A percentile compares a stretch with the other conserved stretches of the same genome.
phyloP scores from a whole-genome alignment of 208 protist genomes.

The Naegleria gruberi region DNA sequence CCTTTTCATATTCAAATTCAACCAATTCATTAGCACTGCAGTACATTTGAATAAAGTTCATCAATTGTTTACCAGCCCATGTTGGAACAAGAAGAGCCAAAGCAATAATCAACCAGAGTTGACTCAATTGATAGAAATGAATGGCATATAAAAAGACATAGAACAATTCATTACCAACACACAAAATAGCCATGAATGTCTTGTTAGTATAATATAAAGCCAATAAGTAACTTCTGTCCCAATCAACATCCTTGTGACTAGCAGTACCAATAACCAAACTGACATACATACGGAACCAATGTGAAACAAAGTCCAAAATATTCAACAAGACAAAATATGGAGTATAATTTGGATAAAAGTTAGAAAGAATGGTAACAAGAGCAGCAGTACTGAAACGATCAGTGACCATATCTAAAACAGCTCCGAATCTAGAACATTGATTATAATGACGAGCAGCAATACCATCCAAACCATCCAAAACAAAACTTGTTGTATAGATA shows the following conservation, averaged over 20 bases:
- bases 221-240: slow-evolving; percentile 64
- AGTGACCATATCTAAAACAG: slow-evolving; percentile 84
- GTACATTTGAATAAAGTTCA: slow-evolving; percentile 76
- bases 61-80: slow-evolving; percentile 59
- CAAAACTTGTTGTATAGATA: slow-evolving; percentile 64
- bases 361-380: slow-evolving; percentile 67
- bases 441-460: slow-evolving; percentile 65
- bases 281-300: slow-evolving; percentile 84
- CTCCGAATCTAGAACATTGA: slow-evolving; percentile 78
- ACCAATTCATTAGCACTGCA: slow-evolving; percentile 69
- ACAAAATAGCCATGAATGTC: slow-evolving; percentile 66
- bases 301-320: slow-evolving; percentile 76
- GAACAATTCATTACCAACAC: slow-evolving; percentile 78
- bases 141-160: slow-evolving; percentile 73
- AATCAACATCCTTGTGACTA: slow-evolving; percentile 72
- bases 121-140: slow-evolving; percentile 31
- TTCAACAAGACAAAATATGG: slow-evolving; percentile 56
- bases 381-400: slow-evolving; percentile 77
- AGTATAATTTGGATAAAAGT: slow-evolving; percentile 57
- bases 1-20: slow-evolving; percentile 48
- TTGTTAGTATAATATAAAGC: slow-evolving; percentile 76
- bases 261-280: slow-evolving; percentile 52
- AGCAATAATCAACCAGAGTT: slow-evolving; percentile 33
- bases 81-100: slow-evolving; percentile 28
- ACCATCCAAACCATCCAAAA: slow-evolving; percentile 77